Evolutionary conservation across 2,329 filamentous ascomycete species (phyloP), one percentile per base, ranked within the genome.

Genomic region (Fusarium tuaranense): DNA sequence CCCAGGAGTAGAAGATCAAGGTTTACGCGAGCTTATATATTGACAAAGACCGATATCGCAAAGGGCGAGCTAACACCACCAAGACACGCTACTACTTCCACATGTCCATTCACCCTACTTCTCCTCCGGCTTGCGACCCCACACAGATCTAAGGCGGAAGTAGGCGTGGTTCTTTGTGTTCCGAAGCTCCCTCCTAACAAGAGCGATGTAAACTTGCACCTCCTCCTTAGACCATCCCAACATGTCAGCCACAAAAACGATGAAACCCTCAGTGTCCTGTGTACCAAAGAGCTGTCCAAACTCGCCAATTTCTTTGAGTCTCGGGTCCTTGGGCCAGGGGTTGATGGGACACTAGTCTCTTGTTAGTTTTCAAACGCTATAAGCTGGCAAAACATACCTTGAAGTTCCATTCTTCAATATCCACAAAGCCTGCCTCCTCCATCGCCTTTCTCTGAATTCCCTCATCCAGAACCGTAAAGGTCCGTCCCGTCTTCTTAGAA

Each of bases 401-500:
- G 5, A 75, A 73, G 2, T 77, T 69, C 75, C 75, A 78, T 6
- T 68, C 58, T 2, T 71, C 27, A 4, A 78, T 53, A 1, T 77
- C 76, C 0, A 78, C 74, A 16, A 78, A 77, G 2, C 76, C 76
- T 5, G 76, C 76, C 1, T 76, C 74, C 18, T 78, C 70, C 76
- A 78, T 78, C 0, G 46, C 63, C 64, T 77, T 76, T 18, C 60
- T 63, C 63, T 78, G 76, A 0, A 78, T 25, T 0, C 78, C 76
- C 0, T 76, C 67, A 2, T 78, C 76, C 0, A 78, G 51, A 4
- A 78, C 76, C 18, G 74, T 69, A 32, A 83, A 82, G 0, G 82
- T 78, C 5, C 81, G 78, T 9, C 80, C 75, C 0, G 83, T 70
- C 25, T 73, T 80, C 10, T 78, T 81, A 0, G 78, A 77, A 1